Percentiles rank a stretch among this genome's conserved stretches.
Evolutionary conservation across 768 basidiomycete genomes (phyloP).

Genomic region (Austroboletus festivus): DNA sequence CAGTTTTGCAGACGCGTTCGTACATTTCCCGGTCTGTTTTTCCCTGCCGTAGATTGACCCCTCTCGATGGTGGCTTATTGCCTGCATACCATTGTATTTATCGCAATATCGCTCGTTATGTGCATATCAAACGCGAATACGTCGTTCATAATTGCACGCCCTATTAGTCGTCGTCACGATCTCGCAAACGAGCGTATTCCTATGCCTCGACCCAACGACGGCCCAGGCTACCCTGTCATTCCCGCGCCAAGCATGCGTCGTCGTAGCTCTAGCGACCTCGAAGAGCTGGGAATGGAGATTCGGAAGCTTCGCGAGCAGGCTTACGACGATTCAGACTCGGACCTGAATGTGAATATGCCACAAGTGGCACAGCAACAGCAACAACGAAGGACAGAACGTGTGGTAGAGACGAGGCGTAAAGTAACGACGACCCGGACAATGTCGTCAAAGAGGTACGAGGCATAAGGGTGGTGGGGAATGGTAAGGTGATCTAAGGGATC

Average conservation of each 20-base stretch:
- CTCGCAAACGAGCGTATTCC: constrained; percentile 74
- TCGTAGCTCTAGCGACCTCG: constrained; percentile 38
- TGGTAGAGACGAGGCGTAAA: constrained; percentile 55
- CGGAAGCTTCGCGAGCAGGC: constrained; percentile 58
- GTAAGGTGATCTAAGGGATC: not conserved
- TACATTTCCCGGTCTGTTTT: constrained; percentile 15
- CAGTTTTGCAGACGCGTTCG: constrained; percentile 75
- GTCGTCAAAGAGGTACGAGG: constrained; percentile 60
- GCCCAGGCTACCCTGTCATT: constrained; percentile 42
- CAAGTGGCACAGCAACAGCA: not conserved
- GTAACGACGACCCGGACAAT: constrained; percentile 41
- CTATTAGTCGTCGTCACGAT: constrained; percentile 63
- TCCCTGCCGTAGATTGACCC: not conserved
- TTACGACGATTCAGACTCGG: constrained; percentile 37
- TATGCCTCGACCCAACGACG: constrained; percentile 39
- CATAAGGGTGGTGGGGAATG: not conserved
- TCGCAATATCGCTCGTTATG: too few relatives aligned
- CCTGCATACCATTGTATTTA: not conserved
- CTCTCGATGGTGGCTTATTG: not conserved
- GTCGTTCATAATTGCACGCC: not conserved
- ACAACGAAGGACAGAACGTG: constrained; percentile 44
- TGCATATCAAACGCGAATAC: too few relatives aligned
- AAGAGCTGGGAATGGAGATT: constrained; percentile 62
- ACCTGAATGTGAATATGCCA: not conserved
- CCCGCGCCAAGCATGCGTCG: constrained; percentile 63